These are phyloP conservation scores for Sugiyamaella xylanicola DNA, from an alignment of 1,139 yeast genomes.

Conservation along the genomic window DNA sequence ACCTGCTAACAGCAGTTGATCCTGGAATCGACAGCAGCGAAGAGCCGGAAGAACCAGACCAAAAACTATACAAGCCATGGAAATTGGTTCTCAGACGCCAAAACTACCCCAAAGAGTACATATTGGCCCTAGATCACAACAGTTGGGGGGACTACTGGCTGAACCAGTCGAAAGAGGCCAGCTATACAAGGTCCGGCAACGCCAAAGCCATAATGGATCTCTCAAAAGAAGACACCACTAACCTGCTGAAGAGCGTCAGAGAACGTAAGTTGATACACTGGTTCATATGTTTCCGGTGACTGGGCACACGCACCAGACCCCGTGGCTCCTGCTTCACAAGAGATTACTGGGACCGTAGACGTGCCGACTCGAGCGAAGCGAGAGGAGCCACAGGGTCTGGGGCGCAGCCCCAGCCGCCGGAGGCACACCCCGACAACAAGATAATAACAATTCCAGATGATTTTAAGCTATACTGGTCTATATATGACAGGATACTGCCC, in stretches of 20 bases:
- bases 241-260: constrained; percentile 58
- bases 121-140: constrained; percentile 50
- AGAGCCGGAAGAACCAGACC: constrained; percentile 11
- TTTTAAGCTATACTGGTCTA: constrained; percentile 42
- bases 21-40: constrained; percentile 31
- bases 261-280: constrained; percentile 28
- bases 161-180: constrained; percentile 79
- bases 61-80: constrained; percentile 49
- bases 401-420: background rate
- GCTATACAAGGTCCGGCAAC: constrained; percentile 70
- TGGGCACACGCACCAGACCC: no score
- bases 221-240: constrained; percentile 59
- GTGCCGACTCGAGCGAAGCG: no score
- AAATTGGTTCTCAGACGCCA: constrained; percentile 49
- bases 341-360: no score
- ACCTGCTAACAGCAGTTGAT: constrained; percentile 49
- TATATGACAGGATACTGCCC: constrained; percentile 44
- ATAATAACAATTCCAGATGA: constrained; percentile 34
- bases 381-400: background rate
- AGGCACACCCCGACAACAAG: background rate
- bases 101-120: constrained; percentile 54
- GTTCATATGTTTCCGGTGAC: background rate
- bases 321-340: no score
- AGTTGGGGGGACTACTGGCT: constrained; percentile 59
- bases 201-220: constrained; percentile 75